phyloP scores from a whole-genome alignment of 257 asterid genomes.

The Plantago elongata region DNA sequence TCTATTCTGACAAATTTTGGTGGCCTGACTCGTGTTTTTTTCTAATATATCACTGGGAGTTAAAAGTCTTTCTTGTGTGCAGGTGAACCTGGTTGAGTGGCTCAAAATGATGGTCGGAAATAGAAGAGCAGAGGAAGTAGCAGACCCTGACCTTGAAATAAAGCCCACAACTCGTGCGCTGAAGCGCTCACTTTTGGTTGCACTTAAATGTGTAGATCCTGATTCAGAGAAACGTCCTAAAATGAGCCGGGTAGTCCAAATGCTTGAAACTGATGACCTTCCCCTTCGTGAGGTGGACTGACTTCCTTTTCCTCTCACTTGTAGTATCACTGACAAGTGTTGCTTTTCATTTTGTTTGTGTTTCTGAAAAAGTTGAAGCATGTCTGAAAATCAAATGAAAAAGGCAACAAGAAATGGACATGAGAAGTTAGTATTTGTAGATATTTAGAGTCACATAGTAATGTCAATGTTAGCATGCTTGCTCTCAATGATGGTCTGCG shows the following conservation, averaged over 20 bases:
- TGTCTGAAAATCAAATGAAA: not conserved
- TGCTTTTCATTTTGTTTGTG: not conserved
- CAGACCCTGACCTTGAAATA: slow-evolving; percentile 70
- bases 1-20: no score
- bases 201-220: slow-evolving; percentile 90
- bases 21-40: no score
- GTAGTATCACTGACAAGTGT: not conserved
- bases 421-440: no score
- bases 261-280: slow-evolving; percentile 86
- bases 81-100: slow-evolving; percentile 99
- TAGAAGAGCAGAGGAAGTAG: slow-evolving; percentile 90
- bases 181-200: slow-evolving; percentile 83
- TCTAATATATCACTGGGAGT: no score
- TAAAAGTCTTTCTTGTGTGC: slow-evolving; percentile 12
- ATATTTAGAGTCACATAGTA: no score
- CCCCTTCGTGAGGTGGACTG: slow-evolving; percentile 68
- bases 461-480: not conserved
- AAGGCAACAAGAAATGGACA: not conserved
- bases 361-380: not conserved
- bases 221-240: slow-evolving; percentile 89
- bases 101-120: slow-evolving; percentile 93
- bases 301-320: slow-evolving; percentile 5
- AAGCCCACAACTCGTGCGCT: slow-evolving; percentile 69
- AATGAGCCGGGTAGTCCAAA: slow-evolving; percentile 85
- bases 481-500: not conserved